Evolutionary conservation across 495 filamentous ascomycete genomes (phyloP), one percentile per base, ranked within the genome.

Genomic region (Penicillium parvum): DNA sequence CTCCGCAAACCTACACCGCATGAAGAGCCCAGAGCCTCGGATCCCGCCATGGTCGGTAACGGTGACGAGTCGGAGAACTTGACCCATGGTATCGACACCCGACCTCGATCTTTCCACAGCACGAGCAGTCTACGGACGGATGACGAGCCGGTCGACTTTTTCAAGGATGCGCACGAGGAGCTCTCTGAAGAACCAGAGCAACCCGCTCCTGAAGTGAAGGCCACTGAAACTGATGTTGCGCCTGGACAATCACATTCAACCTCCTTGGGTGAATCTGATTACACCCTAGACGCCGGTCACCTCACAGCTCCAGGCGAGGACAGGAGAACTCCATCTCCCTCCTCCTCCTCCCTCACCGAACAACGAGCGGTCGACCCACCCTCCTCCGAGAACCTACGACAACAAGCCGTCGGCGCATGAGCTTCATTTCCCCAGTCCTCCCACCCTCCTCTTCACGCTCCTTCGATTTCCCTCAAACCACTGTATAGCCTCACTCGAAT

Each of bases 1-100:
- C 59, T 74, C 6, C 72, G 74, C 9, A 81, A 78, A 41, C 71
- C 73, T 18, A 69, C 72, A 18, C 68, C 65, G 21, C 61, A 63
- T 10, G 73, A 76, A 10, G 74, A 75, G 27, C 60, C 66, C 0
- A 61, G 63, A 22, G 50, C 60, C 8, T 69, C 66, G 1, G 69
- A 75, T n/a, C 55, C 68, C 15, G 47, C 48, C 7, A 41, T 64
- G 4, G 20, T 63, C 15, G 64, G 63, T 28, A 64, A 60, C 20
- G 52, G 40, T 23, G 63, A 60, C 15, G 72, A 64, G 1, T 66
- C 63, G 15, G 58, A 55, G 17, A 48, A 55, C 14, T 20, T 36
- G 27, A 41, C 60, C 16, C 42, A 47, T 21, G 57, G 47, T 9
- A n/a, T n/a, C n/a, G n/a, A n/a, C n/a, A n/a, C n/a, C n/a, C 60